Evolutionary conservation across 306 rosid genomes (phyloP).

Genomic region (Cucumis sativus): Cucumber_9930_V3 NC_026655.2:22471001-22471500

Average conservation of each 20-base stretch:
- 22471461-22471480: not conserved
- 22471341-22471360: not conserved
- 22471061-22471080: no score
- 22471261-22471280: slow-evolving; percentile 72
- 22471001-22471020: no score
- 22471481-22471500: not conserved
- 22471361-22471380: not conserved
- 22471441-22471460: not conserved
- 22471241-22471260: slow-evolving; percentile 83
- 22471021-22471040: no score
- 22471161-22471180: not conserved
- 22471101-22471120: not conserved
- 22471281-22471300: slow-evolving; percentile 55
- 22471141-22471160: not conserved
- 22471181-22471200: not conserved
- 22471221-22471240: slow-evolving; percentile 77
- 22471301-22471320: slow-evolving; percentile 47
- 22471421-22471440: not conserved
- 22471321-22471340: not conserved
- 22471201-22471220: slow-evolving; percentile 58
- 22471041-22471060: not conserved
- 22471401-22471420: not conserved
- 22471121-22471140: not conserved
- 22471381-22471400: not conserved
- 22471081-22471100: not conserved